These are phyloP conservation scores for Aspergillus tamarii DNA, from an alignment of 2,329 filamentous ascomycete genomes.

Conservation along the genomic window DNA sequence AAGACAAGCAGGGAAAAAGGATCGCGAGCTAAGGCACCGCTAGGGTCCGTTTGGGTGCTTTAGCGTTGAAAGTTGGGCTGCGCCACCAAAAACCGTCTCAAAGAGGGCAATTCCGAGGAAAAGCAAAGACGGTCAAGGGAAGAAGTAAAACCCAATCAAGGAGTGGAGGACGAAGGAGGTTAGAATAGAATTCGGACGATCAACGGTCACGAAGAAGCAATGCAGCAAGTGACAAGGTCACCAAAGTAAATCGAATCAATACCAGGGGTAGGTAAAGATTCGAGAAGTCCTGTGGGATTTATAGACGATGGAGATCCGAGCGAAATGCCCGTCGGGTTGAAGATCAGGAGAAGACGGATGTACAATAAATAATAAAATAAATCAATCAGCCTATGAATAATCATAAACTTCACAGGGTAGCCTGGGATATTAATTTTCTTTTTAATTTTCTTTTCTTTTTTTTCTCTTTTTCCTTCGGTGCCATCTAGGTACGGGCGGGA, in stretches of 20 bases:
- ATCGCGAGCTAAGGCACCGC: conserved; percentile 19
- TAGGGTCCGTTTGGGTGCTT: conserved; percentile 19
- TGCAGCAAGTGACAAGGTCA: conserved; percentile 1
- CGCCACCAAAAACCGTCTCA: conserved; percentile 18
- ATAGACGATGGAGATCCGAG: conserved; percentile 18
- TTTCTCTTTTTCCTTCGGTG: conserved; percentile 13
- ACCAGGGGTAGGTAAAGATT: conserved; percentile 1
- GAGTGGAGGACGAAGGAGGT: conserved; percentile 5
- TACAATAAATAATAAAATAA: conserved; percentile 14
- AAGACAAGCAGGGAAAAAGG: conserved; percentile 19
- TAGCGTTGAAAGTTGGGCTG: conserved; percentile 22
- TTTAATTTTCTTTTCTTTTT: conserved; percentile 19
- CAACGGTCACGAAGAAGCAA: conserved; percentile 12
- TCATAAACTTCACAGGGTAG: conserved; percentile 3
- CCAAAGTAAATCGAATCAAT: conserved; percentile 1
- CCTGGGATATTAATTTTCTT: conserved; percentile 14
- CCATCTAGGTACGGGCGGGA: conserved; percentile 15
- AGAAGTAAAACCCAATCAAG: conserved; percentile 6
- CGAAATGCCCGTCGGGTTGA: conserved; percentile 14
- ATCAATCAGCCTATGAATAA: conserved; percentile 11
- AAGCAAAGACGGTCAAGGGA: conserved; percentile 3
- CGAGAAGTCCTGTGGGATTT: conserved; percentile 16
- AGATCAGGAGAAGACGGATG: conserved; percentile 12
- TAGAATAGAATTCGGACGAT: conserved; percentile 14
- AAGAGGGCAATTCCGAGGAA: conserved; percentile 8